Base-by-base conservation (phyloP, 2,329 filamentous ascomycete species). In the Aspergillus neoniger region DNA sequence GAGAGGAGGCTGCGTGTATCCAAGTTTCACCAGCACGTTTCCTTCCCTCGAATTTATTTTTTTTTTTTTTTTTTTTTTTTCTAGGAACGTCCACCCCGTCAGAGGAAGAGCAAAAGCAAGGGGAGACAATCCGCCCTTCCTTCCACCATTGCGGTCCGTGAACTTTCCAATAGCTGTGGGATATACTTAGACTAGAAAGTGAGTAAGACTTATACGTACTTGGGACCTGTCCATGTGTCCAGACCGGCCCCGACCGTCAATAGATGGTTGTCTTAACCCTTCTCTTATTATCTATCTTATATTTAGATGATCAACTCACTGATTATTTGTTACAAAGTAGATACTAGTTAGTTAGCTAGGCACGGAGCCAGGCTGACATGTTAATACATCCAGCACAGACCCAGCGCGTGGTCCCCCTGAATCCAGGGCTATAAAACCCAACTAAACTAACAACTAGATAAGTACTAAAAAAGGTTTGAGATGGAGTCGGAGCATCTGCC, bases 11-110 rank as follows among this genome's bases (percentile, higher is more conserved):
- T 21, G 41, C 14, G 19, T 44, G 41, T 44, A 44, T 44, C 41
- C 41, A 44, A 14, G n/a, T 55, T 55, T 43, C 52, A 47, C 23
- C 52, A 36, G 53, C 53, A 55, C 53, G 53, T 55, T 44, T 55
- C 30, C 39, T 36, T 36, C 32, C 4, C 12, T n/a, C 53, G 17
- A 25, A 25, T 21, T 55, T 44, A 25, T 28, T 55, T 55, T 55
- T 21, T 47, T 28, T 43, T 43, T 43, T 3, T 8, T 28, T 8
- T 12, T 8, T 28, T 25, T 25, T 8, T 12, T 1, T 8, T 8
- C 23, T 10, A 30, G 23, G 44, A 15, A n/a, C 44, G 7, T 15
- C 21, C 7, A 17, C 4, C 21, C 25, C 23, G n/a, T 9, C 14
- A 17, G 47, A 17, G 5, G 25, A 19, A 50, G 10, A 36, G 32